These are phyloP conservation scores for Luvunga scandens DNA, from an alignment of 345 rosid species.

Conservation along the genomic window DNA sequence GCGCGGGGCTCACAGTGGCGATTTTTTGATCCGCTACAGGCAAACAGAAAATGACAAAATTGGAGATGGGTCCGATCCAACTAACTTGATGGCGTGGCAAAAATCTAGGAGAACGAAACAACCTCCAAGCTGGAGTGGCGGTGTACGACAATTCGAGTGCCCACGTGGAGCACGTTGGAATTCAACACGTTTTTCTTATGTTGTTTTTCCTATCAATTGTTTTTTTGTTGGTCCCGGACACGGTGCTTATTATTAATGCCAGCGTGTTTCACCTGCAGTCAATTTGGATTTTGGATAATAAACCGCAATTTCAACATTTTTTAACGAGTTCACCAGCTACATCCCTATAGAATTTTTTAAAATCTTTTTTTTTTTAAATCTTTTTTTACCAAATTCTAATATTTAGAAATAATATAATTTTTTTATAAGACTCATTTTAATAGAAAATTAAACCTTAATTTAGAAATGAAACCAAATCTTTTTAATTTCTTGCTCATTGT, in stretches of 20 bases:
- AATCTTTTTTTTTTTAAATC: background rate
- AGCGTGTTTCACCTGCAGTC: slow-evolving; percentile 36
- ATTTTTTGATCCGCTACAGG: slow-evolving; percentile 9
- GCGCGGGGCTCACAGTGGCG: background rate
- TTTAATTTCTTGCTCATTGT: no score
- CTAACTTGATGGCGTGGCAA: slow-evolving; percentile 23
- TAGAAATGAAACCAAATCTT: no score
- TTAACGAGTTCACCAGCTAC: no score
- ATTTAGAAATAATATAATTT: no score
- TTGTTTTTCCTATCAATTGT: slow-evolving; percentile 26
- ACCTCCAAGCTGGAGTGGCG: background rate
- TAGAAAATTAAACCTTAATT: no score
- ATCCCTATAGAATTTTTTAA: background rate
- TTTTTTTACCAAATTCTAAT: no score
- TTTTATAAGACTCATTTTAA: no score
- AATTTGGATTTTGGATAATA: background rate
- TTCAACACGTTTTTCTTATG: slow-evolving; percentile 15
- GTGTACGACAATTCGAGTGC: slow-evolving; percentile 17
- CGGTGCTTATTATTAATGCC: slow-evolving; percentile 12
- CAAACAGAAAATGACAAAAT: slow-evolving; percentile 4
- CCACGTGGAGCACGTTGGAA: slow-evolving; percentile 14
- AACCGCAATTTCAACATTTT: background rate
- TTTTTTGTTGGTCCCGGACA: slow-evolving; percentile 21
- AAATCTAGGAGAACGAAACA: background rate
- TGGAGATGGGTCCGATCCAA: background rate